Percentiles rank a stretch among this genome's conserved stretches.
Conservation (phyloP, 345 rosid species). For the Passiflora organensis region DNA sequence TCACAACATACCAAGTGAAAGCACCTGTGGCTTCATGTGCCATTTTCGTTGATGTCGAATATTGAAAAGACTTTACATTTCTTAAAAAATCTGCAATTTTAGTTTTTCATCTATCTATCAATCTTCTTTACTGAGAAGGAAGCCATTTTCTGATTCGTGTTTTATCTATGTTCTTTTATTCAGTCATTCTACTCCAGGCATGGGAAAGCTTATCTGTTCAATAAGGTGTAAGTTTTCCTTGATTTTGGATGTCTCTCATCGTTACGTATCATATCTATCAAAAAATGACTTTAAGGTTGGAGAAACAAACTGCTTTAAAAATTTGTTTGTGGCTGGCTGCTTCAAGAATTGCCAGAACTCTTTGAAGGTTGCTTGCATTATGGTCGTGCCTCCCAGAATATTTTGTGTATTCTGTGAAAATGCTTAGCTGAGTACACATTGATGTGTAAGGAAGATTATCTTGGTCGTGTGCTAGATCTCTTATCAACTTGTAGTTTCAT, state of each 20-base stretch:
- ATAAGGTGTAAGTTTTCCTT: constrained; percentile 84
- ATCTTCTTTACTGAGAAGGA: constrained; percentile 15
- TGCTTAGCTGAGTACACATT: background rate
- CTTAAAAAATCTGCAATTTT: background rate
- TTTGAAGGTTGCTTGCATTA: constrained; percentile 1
- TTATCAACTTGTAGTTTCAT: background rate
- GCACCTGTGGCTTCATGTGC: background rate
- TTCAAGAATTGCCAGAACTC: constrained; percentile 3
- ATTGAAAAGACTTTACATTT: background rate
- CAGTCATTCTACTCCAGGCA: constrained; percentile 86
- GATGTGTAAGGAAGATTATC: background rate
- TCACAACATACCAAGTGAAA: background rate
- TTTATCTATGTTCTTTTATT: constrained; percentile 34
- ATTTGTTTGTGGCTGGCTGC: background rate
- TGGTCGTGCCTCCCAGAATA: background rate
- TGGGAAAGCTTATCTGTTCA: constrained; percentile 98
- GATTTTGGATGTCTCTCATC: constrained; percentile 20
- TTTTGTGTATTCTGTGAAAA: background rate
- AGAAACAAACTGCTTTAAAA: background rate
- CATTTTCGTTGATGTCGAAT: background rate
- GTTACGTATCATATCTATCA: background rate
- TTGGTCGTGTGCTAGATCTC: background rate
- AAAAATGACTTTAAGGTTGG: too few species aligned
- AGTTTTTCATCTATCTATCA: constrained; percentile 7
- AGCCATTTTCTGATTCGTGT: constrained; percentile 29